Percentiles rank a stretch among this genome's conserved stretches.
Evolutionary conservation across 2,329 filamentous ascomycete species (phyloP).

Genomic region (Dactylellina haptotyla): DNA sequence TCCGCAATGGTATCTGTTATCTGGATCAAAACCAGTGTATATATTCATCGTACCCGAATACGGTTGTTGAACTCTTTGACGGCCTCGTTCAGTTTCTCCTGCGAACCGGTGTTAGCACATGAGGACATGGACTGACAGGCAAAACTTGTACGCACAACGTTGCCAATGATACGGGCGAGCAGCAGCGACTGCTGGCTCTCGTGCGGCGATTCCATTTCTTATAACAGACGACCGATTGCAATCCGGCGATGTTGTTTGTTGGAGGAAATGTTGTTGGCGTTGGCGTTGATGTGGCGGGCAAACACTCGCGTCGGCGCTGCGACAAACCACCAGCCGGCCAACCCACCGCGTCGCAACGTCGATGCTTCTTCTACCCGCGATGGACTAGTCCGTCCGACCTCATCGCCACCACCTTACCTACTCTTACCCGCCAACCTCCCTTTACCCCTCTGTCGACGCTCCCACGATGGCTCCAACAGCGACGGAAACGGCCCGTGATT

Average conservation of each 20-base stretch:
- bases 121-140: not conserved
- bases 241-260: slow-evolving; percentile 5
- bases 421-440: slow-evolving; percentile 13
- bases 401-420: not conserved
- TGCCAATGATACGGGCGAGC: slow-evolving; percentile 52
- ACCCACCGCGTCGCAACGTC: not conserved
- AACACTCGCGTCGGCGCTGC: too few species aligned
- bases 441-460: slow-evolving; percentile 6
- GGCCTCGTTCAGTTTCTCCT: slow-evolving; percentile 54
- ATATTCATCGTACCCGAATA: slow-evolving; percentile 40
- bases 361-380: not conserved
- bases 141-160: slow-evolving; percentile 16
- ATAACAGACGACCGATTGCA: not conserved
- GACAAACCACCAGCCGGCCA: not conserved
- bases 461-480: slow-evolving; percentile 28
- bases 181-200: slow-evolving; percentile 53
- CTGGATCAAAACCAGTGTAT: too few species aligned
- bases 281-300: too few species aligned
- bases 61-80: slow-evolving; percentile 53
- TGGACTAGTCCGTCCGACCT: not conserved
- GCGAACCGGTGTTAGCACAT: not conserved
- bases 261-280: not conserved
- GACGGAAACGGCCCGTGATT: slow-evolving; percentile 16
- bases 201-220: slow-evolving; percentile 49
- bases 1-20: too few species aligned